Evolutionary conservation across 2,329 filamentous ascomycete genomes (phyloP).

Genomic region (Tolypocladium amazonense): DNA sequence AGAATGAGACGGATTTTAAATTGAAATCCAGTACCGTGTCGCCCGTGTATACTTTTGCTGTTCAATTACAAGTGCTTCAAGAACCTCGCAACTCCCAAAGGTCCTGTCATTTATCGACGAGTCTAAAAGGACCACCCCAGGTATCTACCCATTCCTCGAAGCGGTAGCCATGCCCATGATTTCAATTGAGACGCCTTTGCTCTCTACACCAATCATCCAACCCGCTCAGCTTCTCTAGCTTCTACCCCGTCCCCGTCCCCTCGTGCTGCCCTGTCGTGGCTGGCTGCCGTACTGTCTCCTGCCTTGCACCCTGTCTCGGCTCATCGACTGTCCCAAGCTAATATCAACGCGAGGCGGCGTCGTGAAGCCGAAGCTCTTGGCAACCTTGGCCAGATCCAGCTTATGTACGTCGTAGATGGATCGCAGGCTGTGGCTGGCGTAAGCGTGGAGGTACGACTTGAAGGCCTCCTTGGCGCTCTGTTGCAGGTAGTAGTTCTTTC

Average conservation of each 20-base stretch:
- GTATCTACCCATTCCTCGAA: background rate
- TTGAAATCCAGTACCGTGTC: background rate
- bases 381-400: slow-evolving; percentile 72
- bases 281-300: slow-evolving; percentile 69
- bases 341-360: slow-evolving; percentile 77
- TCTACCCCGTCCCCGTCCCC: slow-evolving; percentile 5
- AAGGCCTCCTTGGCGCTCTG: slow-evolving; percentile 73
- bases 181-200: background rate
- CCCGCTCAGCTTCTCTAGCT: background rate
- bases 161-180: background rate
- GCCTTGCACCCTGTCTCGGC: slow-evolving; percentile 53
- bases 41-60: too few species aligned
- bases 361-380: slow-evolving; percentile 73
- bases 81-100: background rate
- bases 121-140: background rate
- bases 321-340: slow-evolving; percentile 69
- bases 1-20: background rate
- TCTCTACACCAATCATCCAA: background rate
- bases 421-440: slow-evolving; percentile 59
- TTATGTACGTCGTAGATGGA: slow-evolving; percentile 70
- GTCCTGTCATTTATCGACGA: background rate
- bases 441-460: slow-evolving; percentile 87
- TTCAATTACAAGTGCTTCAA: background rate
- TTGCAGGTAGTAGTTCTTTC: slow-evolving; percentile 94
- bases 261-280: slow-evolving; percentile 43